Evolutionary conservation across 305 asterid genomes (phyloP).

Genomic region (Fraxinus dipetala): DNA sequence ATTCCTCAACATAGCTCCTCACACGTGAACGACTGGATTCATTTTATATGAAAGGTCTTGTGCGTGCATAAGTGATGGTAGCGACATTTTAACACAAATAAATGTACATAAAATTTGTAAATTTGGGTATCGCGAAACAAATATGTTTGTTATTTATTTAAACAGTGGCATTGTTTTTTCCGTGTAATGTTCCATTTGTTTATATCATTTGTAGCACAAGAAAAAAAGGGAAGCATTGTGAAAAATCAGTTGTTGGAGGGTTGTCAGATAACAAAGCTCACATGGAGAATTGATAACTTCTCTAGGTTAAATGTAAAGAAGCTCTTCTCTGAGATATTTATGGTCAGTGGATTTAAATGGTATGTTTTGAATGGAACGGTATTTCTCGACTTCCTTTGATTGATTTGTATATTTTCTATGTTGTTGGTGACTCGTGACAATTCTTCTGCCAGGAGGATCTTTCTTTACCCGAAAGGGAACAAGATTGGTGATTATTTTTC

Average conservation of each 20-base stretch:
- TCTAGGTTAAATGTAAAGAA: conserved; percentile 34
- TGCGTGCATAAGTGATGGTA: not conserved
- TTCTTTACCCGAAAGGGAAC: conserved; percentile 43
- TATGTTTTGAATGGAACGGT: conserved; percentile 13
- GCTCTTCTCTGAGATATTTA: conserved; percentile 43
- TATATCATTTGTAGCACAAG: conserved; percentile 25
- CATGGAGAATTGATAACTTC: conserved; percentile 44
- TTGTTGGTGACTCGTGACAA: not conserved
- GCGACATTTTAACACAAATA: not conserved
- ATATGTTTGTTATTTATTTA: not conserved
- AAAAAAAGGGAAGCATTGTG: conserved; percentile 27
- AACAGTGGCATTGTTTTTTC: not conserved
- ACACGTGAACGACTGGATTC: not conserved
- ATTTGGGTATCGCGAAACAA: not conserved
- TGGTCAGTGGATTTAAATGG: conserved; percentile 44
- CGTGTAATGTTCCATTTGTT: not conserved
- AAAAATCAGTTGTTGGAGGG: conserved; percentile 38
- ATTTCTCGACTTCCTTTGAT: not conserved
- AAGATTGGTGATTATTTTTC: conserved; percentile 31
- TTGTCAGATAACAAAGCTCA: conserved; percentile 36
- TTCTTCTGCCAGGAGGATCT: conserved; percentile 43
- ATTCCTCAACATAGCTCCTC: not conserved
- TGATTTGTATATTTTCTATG: not conserved
- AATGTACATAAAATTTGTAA: not conserved
- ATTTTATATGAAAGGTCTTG: not conserved